Conservation (phyloP, 2,329 filamentous ascomycete genomes). For the Pseudocercospora macadamiae region DNA sequence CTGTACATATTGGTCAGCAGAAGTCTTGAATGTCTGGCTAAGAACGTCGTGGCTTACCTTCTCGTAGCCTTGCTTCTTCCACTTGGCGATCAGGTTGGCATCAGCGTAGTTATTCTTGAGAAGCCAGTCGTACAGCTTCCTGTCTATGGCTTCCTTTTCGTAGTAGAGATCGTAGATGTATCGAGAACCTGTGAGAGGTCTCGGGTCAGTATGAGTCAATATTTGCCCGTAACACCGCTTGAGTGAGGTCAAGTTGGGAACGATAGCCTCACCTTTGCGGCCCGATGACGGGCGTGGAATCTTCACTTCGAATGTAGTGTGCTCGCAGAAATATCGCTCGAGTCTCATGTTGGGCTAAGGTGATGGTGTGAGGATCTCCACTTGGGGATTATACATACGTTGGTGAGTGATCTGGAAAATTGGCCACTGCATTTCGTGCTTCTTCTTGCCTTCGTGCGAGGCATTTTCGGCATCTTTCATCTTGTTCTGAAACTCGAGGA, state of each 20-base stretch:
- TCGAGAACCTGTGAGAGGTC: constrained; percentile 58
- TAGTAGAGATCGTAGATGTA: constrained; percentile 99
- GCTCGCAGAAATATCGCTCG: too few relatives aligned
- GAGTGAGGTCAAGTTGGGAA: constrained; percentile 33
- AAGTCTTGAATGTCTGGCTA: background rate
- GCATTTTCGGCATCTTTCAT: constrained; percentile 96
- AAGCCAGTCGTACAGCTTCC: constrained; percentile 90
- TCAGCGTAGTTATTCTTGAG: constrained; percentile 97
- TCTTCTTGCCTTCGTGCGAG: constrained; percentile 75
- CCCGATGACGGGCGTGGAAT: constrained; percentile 16
- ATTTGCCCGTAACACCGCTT: constrained; percentile 17
- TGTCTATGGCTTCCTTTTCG: constrained; percentile 93
- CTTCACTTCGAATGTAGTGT: background rate
- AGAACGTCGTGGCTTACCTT: too few relatives aligned
- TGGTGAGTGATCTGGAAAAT: constrained; percentile 98
- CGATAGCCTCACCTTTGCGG: constrained; percentile 38
- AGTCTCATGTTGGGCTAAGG: too few relatives aligned
- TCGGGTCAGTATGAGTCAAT: constrained; percentile 25
- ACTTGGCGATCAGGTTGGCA: constrained; percentile 94
- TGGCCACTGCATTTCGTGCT: constrained; percentile 92
- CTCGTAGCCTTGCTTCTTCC: constrained; percentile 99
- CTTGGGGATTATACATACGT: constrained; percentile 55
- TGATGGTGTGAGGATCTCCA: too few relatives aligned
- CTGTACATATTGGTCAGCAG: constrained; percentile 47
- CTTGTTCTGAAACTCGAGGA: constrained; percentile 83